Conservation (phyloP, 345 rosid species). For the Linum lewisii region DNA sequence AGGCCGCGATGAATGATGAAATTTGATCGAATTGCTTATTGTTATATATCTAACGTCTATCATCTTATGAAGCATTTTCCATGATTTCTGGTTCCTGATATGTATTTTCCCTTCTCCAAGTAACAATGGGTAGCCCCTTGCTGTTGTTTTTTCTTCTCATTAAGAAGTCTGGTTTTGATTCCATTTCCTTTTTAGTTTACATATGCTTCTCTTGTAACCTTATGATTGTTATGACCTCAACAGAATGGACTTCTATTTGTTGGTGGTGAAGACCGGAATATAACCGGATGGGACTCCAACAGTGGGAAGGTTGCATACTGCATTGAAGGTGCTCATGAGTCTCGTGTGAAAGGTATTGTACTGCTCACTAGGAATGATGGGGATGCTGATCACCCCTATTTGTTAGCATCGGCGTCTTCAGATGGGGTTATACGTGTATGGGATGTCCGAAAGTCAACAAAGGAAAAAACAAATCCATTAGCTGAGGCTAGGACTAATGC, state of each 20-base stretch:
- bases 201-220: neutral
- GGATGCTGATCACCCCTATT: constrained; percentile 48
- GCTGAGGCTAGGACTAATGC: constrained; percentile 79
- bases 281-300: constrained; percentile 86
- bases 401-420: constrained; percentile 77
- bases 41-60: too few species aligned
- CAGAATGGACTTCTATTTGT: constrained; percentile 71
- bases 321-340: constrained; percentile 66
- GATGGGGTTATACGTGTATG: constrained; percentile 91
- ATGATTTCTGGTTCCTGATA: neutral
- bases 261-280: constrained; percentile 77
- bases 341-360: constrained; percentile 82
- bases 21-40: too few species aligned
- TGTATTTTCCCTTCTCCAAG: neutral
- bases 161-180: neutral
- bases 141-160: neutral
- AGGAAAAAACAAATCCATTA: constrained; percentile 58
- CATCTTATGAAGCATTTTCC: neutral
- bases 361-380: constrained; percentile 43
- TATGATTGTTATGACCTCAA: constrained; percentile 4
- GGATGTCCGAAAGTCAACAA: constrained; percentile 68
- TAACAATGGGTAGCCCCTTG: neutral
- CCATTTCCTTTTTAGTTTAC: neutral
- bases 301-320: constrained; percentile 69
- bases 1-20: too few species aligned